Evolutionary conservation across 1,284 basidiomycete genomes (phyloP).

Genomic region (Pulveroboletus sp.): DNA sequence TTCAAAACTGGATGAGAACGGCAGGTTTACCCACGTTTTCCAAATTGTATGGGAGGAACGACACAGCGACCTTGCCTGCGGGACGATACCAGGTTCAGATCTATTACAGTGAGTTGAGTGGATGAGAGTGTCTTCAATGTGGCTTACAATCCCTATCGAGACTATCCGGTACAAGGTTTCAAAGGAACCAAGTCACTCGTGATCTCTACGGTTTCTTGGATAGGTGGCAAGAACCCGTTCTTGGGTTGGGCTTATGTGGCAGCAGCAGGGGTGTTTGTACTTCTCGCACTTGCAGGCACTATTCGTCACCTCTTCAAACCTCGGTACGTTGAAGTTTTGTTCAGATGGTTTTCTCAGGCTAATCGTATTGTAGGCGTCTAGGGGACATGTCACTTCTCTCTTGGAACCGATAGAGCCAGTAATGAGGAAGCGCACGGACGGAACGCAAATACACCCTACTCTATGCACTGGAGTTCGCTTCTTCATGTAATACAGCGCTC

Average conservation of each 20-base stretch:
- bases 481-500: slow-evolving; percentile 29
- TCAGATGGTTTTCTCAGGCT: background rate
- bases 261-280: slow-evolving; percentile 83
- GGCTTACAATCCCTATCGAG: slow-evolving; percentile 44
- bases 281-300: slow-evolving; percentile 87
- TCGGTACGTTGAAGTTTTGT: slow-evolving; percentile 58
- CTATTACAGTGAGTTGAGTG: slow-evolving; percentile 70
- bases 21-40: slow-evolving; percentile 96
- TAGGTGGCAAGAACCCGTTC: slow-evolving; percentile 97
- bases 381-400: slow-evolving; percentile 86
- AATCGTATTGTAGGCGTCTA: slow-evolving; percentile 52
- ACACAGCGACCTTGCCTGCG: slow-evolving; percentile 67
- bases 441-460: slow-evolving; percentile 12
- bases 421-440: background rate
- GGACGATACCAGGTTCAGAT: slow-evolving; percentile 82
- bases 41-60: slow-evolving; percentile 93
- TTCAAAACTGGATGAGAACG: slow-evolving; percentile 99
- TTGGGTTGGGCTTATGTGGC: slow-evolving; percentile 97
- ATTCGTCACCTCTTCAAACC: slow-evolving; percentile 91
- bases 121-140: background rate
- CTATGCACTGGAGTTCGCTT: slow-evolving; percentile 19
- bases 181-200: slow-evolving; percentile 96
- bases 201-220: slow-evolving; percentile 96
- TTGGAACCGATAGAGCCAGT: slow-evolving; percentile 66
- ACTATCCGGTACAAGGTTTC: slow-evolving; percentile 92